Percentiles rank a stretch among this genome's conserved stretches.
phyloP scores from a whole-genome alignment of 2,329 filamentous ascomycete species.

The Scytalidium sp. region DNA sequence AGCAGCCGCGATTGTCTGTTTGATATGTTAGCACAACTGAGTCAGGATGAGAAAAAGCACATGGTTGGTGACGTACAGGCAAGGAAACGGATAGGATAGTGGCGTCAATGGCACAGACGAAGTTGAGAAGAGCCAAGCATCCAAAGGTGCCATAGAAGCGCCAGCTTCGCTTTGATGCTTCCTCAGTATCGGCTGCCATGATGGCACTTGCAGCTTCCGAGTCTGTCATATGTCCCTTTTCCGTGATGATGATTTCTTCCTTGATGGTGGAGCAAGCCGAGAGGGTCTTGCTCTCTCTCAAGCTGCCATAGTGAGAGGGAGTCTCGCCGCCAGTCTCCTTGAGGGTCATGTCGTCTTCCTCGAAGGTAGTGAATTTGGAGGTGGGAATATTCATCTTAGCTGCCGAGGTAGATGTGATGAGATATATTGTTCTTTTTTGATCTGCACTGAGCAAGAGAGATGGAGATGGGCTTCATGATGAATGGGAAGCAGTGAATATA shows the following conservation, averaged over 20 bases:
- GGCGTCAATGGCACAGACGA: slow-evolving; percentile 64
- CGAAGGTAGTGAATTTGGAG: neutral
- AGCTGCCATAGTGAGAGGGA: neutral
- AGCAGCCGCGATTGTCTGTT: slow-evolving; percentile 51
- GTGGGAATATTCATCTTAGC: neutral
- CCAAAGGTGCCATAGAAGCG: slow-evolving; percentile 19
- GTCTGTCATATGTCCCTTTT: neutral
- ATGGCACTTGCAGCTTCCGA: neutral
- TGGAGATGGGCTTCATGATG: too few species aligned
- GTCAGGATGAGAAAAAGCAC: neutral
- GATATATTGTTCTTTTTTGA: neutral
- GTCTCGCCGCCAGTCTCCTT: neutral
- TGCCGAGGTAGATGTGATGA: neutral
- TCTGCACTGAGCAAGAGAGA: too few species aligned
- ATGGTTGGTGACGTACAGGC: slow-evolving; percentile 14
- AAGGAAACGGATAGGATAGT: slow-evolving; percentile 46
- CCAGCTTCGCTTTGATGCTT: slow-evolving; percentile 10
- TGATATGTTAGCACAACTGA: slow-evolving; percentile 1
- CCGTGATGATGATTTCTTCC: neutral
- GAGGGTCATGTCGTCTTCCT: neutral
- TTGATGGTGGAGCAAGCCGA: neutral
- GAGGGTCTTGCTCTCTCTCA: neutral
- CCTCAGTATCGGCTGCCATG: neutral
- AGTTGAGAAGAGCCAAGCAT: slow-evolving; percentile 22
- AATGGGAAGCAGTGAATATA: neutral